These are phyloP conservation scores for Penicillium sp. DNA, from an alignment of 2,329 filamentous ascomycete species.

Conservation along the genomic window DNA sequence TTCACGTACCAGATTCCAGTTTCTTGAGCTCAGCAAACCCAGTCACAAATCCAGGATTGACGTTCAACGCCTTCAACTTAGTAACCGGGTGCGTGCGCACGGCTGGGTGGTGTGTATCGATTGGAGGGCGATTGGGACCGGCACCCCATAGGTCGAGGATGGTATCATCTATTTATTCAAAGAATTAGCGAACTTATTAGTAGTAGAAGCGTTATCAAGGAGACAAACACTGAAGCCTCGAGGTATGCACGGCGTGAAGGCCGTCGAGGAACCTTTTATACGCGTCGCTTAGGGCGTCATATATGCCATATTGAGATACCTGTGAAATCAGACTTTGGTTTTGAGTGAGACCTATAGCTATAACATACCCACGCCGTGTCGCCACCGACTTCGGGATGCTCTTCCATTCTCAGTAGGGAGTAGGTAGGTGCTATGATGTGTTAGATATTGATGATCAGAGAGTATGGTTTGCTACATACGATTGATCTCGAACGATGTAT, in stretches of 20 bases:
- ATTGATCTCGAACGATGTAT: constrained; percentile 54
- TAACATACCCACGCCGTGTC: constrained; percentile 49
- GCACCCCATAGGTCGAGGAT: constrained; percentile 49
- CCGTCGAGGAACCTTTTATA: constrained; percentile 47
- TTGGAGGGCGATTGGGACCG: constrained; percentile 46
- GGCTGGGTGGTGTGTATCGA: constrained; percentile 52
- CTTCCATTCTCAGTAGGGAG: constrained; percentile 54
- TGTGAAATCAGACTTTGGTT: background rate
- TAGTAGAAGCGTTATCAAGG: background rate
- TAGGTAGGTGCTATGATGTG: constrained; percentile 46
- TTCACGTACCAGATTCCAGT: constrained; percentile 40
- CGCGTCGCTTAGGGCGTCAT: constrained; percentile 41
- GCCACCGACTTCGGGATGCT: constrained; percentile 50
- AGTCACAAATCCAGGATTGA: constrained; percentile 51
- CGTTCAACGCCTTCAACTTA: constrained; percentile 48
- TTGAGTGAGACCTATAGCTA: background rate
- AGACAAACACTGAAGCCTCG: constrained; percentile 16
- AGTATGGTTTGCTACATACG: constrained; percentile 24
- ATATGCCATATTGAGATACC: constrained; percentile 32
- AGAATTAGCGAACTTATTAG: background rate
- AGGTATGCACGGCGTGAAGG: constrained; percentile 50
- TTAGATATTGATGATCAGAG: background rate
- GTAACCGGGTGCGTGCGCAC: constrained; percentile 53
- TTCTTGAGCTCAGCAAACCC: constrained; percentile 53
- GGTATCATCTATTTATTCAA: constrained; percentile 42